Conservation (phyloP, 2,329 filamentous ascomycete genomes). For the Aspergillus ruber region DNA sequence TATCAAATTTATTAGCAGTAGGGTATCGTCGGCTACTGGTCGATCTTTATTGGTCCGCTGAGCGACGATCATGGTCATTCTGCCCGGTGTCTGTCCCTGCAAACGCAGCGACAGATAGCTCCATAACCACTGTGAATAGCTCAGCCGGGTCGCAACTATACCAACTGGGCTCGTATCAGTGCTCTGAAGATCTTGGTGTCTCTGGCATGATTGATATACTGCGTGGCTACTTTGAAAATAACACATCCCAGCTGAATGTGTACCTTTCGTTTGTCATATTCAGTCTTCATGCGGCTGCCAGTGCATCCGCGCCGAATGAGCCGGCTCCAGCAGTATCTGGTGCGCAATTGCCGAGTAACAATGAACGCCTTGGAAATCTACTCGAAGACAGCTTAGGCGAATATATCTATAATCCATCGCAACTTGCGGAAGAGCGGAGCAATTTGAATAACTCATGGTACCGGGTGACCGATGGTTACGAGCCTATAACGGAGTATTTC, state of each 20-base stretch:
- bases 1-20: slow-evolving; percentile 57
- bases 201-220: slow-evolving; percentile 46
- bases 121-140: slow-evolving; percentile 16
- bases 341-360: slow-evolving; percentile 38
- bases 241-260: slow-evolving; percentile 50
- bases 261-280: slow-evolving; percentile 49
- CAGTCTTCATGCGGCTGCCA: slow-evolving; percentile 54
- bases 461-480: slow-evolving; percentile 32
- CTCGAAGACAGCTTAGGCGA: slow-evolving; percentile 44
- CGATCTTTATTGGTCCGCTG: slow-evolving; percentile 59
- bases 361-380: slow-evolving; percentile 42
- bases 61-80: slow-evolving; percentile 50
- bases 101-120: slow-evolving; percentile 18
- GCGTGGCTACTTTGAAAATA: slow-evolving; percentile 47
- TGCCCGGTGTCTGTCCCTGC: slow-evolving; percentile 53
- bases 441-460: slow-evolving; percentile 58
- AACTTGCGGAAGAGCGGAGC: slow-evolving; percentile 46
- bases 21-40: slow-evolving; percentile 54
- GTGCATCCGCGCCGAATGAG: slow-evolving; percentile 35
- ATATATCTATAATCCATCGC: slow-evolving; percentile 50
- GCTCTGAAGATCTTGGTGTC: slow-evolving; percentile 48
- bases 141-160: slow-evolving; percentile 29
- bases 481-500: slow-evolving; percentile 50
- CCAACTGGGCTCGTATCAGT: slow-evolving; percentile 50
- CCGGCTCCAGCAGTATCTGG: slow-evolving; percentile 37